Base-by-base conservation (phyloP, 2,329 filamentous ascomycete species). In the Fusarium pseudonygamai region DNA sequence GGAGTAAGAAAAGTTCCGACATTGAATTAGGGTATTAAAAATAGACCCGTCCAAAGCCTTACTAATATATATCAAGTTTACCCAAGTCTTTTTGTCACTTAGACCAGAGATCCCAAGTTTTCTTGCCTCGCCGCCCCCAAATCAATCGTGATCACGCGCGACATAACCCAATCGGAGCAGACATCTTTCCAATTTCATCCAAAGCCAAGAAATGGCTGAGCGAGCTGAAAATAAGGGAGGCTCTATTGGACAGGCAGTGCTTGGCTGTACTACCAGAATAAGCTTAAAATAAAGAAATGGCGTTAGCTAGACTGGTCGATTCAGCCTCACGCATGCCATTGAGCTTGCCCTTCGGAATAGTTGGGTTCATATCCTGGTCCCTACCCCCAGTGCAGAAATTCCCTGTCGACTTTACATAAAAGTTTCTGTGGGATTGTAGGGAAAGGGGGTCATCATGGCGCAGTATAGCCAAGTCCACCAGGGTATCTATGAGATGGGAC, bases 251-350 rank as follows among this genome's bases (percentile, higher is more conserved):
- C 1, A 45, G 28, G 43, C 7, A 11, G 12, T 14, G n/a, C 30
- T 47, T 39, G 37, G 39, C 24, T 16, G 39, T n/a, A 13, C 8
- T 15, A 18, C 28, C 13, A 47, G 22, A 46, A 12, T 43, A 45
- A 64, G 56, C 61, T 62, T 45, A 62, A 43, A 50, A 50, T 64
- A 37, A 58, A 36, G n/a, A 53, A 28, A 50, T 59, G 56, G 56
- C 56, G 56, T 50, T 39, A 59, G 32, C 56, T 59, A 39, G 56
- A 59, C 34, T 34, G 34, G 11, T 10, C 56, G 20, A 37, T 50
- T 50, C 26, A 59, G 56, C 56, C 56, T 32, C 56, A 22, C 9
- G 6, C 32, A 59, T 59, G 32, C 43, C 56, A 22, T 37, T 16
- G 10, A 16, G 20, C 30, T 30, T 37, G 56, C 42, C 42, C 56